These are phyloP conservation scores for Phaeosphaeria sp. DNA, from an alignment of 2,329 filamentous ascomycete genomes.

Conservation along the genomic window DNA sequence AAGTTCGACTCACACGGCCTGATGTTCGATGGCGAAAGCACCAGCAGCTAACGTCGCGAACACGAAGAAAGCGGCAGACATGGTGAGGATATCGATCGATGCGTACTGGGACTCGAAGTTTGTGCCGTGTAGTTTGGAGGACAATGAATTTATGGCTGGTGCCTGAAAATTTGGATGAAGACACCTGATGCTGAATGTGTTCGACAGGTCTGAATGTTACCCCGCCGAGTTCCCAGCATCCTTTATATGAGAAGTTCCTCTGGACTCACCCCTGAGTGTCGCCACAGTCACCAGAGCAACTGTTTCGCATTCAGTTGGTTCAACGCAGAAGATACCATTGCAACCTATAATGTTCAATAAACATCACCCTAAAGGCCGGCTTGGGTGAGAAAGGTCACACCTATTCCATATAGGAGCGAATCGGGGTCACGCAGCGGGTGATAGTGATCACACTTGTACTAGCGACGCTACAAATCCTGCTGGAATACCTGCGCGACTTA, in stretches of 20 bases:
- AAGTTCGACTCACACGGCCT: too few species aligned
- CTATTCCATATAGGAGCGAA: background rate
- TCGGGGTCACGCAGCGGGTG: background rate
- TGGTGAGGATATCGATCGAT: background rate
- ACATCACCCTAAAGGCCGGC: background rate
- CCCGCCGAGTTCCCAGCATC: background rate
- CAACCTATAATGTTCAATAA: too few species aligned
- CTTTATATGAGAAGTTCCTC: background rate
- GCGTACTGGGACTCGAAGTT: background rate
- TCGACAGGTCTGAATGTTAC: background rate
- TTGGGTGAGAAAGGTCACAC: background rate
- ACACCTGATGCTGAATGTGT: background rate
- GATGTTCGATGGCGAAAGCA: background rate
- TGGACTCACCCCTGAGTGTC: too few species aligned
- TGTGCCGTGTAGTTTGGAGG: too few species aligned
- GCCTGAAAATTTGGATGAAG: too few species aligned
- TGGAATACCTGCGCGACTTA: background rate
- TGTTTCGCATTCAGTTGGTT: too few species aligned
- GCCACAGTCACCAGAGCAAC: too few species aligned
- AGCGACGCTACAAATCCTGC: background rate
- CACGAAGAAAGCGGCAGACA: background rate
- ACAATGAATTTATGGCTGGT: too few species aligned
- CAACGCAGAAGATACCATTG: too few species aligned
- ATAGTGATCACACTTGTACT: background rate
- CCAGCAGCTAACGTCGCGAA: background rate